Evolutionary conservation across 1,284 basidiomycete genomes (phyloP), one percentile per base, ranked within the genome.

Genomic region (Sanguinoderma infundibulare): DNA sequence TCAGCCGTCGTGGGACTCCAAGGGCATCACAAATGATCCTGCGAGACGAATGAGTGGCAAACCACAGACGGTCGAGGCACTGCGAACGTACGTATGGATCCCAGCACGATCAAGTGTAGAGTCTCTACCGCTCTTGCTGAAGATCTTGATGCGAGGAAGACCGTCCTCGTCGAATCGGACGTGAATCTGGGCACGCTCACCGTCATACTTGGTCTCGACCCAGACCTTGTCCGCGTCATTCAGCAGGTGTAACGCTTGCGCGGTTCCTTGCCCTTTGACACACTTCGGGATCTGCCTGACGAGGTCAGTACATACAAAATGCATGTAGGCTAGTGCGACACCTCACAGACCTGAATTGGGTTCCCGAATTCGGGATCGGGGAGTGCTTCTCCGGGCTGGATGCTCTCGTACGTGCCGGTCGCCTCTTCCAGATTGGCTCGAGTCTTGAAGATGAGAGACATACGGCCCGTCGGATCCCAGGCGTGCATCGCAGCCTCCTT

Each of bases 151-250:
- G 10, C 76, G 76, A 1, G 83, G 75, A 3, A 69, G 63, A 0
- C 73, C 72, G 5, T 77, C 73, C 3, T 70, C 69, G 12, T 71
- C 64, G 4, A 88, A 69, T 65, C 88, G 78, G 26, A 95, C 83
- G 69, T 97, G 95, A 30, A 96, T 93, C 71, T 97, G 95, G 60
- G 87, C 91, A 70, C 94, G 82, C 73, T 96, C 94, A 6, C 95
- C 95, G 64, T 96, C 95, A 72, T 95, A 95, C 74, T 97, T 96
- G 1, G 87, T 93, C 76, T 97, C 95, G 0, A 89, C 92, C 86
- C 90, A 95, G 2, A 94, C 77, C 51, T 71, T 75, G 5, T 79
- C 72, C 1, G 81, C 77, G 1, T 73, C 62, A 12, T 69, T 67
- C 46, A 92, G 82, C 28, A 77, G 74, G 24, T 78, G 75, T 14